phyloP scores from a whole-genome alignment of 768 basidiomycete species.

The Tephrocybe rancida region DNA sequence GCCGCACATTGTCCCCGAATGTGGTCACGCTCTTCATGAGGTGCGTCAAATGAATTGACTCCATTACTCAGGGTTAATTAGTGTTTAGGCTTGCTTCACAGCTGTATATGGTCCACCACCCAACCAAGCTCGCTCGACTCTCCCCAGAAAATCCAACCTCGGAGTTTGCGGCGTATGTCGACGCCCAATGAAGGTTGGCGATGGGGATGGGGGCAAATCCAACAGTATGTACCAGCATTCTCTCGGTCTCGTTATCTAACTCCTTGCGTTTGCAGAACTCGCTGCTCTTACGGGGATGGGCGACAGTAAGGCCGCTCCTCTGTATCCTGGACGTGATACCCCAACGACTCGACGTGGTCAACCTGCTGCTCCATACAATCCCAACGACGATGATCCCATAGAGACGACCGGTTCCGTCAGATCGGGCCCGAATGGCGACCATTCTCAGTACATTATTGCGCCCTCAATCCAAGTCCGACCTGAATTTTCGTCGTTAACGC shows the following conservation, averaged over 20 bases:
- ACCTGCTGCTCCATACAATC: constrained; percentile 54
- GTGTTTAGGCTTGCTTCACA: constrained; percentile 84
- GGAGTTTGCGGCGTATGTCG: constrained; percentile 98
- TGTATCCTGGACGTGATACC: constrained; percentile 75
- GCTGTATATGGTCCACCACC: constrained; percentile 94
- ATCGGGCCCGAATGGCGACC: constrained; percentile 43
- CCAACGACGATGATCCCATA: constrained; percentile 84
- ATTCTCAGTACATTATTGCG: constrained; percentile 77
- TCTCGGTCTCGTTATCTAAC: constrained; percentile 11
- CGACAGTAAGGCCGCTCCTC: constrained; percentile 50
- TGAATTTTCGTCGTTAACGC: constrained; percentile 83
- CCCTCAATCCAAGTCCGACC: constrained; percentile 94
- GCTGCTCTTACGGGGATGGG: constrained; percentile 93
- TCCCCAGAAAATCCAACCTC: constrained; percentile 74
- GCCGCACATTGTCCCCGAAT: constrained; percentile 95
- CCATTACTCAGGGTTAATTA: constrained; percentile 8
- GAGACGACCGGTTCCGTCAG: constrained; percentile 58
- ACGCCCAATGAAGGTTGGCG: constrained; percentile 94
- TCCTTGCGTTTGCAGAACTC: constrained; percentile 59
- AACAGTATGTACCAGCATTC: constrained; percentile 68
- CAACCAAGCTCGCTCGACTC: constrained; percentile 50
- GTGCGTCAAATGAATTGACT: constrained; percentile 38
- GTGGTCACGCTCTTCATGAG: constrained; percentile 97
- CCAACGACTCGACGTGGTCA: constrained; percentile 43
- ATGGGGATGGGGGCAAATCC: constrained; percentile 81